A percentile compares a stretch with the other conserved stretches of the same genome.
These are phyloP conservation scores for Cladophialophora carrionii DNA, from an alignment of 2,329 filamentous ascomycete genomes.

Conservation along the genomic window DNA sequence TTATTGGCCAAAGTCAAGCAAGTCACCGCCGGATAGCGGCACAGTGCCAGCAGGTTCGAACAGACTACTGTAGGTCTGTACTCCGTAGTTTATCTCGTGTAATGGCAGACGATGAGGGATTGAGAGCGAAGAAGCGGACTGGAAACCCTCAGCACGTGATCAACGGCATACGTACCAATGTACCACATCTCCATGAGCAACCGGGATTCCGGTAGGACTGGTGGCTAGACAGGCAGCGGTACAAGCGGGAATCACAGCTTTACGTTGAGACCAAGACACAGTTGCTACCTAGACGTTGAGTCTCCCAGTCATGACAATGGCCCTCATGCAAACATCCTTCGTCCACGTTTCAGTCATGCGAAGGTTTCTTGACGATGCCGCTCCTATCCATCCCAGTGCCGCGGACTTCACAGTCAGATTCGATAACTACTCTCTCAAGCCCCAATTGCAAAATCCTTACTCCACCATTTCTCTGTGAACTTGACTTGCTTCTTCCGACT, in stretches of 20 bases:
- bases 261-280: neutral
- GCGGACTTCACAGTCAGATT: neutral
- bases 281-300: neutral
- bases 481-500: slow-evolving; percentile 77
- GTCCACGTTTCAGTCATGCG: neutral
- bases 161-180: neutral
- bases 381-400: neutral
- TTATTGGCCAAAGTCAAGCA: slow-evolving; percentile 5
- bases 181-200: neutral
- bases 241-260: neutral
- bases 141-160: neutral
- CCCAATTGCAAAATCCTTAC: slow-evolving; percentile 76
- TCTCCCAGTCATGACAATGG: neutral
- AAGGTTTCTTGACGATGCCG: neutral
- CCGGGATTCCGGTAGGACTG: neutral
- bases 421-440: neutral
- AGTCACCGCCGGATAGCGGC: slow-evolving; percentile 10
- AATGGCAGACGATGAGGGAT: neutral
- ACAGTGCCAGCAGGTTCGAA: neutral
- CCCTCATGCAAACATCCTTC: neutral
- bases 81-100: neutral
- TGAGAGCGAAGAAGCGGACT: neutral
- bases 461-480: slow-evolving; percentile 92
- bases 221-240: neutral
- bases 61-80: neutral